phyloP scores from a whole-genome alignment of 805 yeast species.

The Hanseniaspora vineae region DNA sequence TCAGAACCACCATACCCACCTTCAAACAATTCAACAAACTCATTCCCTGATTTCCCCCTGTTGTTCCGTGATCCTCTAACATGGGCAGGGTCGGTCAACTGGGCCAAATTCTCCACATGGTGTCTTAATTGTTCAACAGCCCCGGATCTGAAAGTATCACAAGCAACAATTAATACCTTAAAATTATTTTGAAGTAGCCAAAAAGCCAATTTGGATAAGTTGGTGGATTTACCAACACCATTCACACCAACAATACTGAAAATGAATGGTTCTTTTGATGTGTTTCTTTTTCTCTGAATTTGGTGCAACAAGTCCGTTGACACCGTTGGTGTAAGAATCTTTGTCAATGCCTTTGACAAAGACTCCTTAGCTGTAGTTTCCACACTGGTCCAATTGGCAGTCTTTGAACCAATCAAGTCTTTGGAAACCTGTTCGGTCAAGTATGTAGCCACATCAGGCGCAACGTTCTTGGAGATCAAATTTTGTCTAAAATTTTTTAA shows the following conservation, averaged over 20 bases:
- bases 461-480: conserved; percentile 74
- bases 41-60: conserved; percentile 29
- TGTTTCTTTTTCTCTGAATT: conserved; percentile 35
- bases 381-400: conserved; percentile 61
- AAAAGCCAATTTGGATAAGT: conserved; percentile 83
- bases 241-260: conserved; percentile 95
- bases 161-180: conserved; percentile 82
- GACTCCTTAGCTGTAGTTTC: conserved; percentile 61
- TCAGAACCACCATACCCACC: conserved; percentile 97
- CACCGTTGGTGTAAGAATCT: conserved; percentile 80
- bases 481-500: conserved; percentile 59
- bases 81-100: conserved; percentile 40
- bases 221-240: conserved; percentile 96
- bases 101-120: conserved; percentile 74
- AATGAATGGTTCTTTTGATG: conserved; percentile 57
- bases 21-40: conserved; percentile 61
- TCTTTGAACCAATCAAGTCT: conserved; percentile 59
- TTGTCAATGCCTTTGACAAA: conserved; percentile 46
- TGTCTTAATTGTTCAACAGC: conserved; percentile 97
- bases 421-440: conserved; percentile 58
- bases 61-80: conserved; percentile 23
- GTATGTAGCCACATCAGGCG: conserved; percentile 73
- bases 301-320: conserved; percentile 79
- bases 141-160: conserved; percentile 96
- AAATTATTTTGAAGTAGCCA: conserved; percentile 89